Evolutionary conservation across 108 stramenopile genomes (phyloP).

Genomic region (Cylindrotheca closterium): DNA sequence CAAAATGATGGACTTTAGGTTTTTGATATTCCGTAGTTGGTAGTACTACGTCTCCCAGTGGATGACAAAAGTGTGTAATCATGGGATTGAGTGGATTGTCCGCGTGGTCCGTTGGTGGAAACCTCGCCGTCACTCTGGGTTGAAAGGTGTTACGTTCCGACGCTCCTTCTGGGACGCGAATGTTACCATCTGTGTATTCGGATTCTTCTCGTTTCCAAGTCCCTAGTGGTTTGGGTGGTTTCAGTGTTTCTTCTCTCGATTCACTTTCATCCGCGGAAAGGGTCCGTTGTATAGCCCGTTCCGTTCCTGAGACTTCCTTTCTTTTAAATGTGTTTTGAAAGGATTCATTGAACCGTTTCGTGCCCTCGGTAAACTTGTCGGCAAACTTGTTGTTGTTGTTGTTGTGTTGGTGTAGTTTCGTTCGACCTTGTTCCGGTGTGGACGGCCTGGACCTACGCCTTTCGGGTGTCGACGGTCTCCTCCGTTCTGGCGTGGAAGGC

Average conservation of each 20-base stretch:
- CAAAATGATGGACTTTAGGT: slow-evolving; percentile 86
- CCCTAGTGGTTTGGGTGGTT: slow-evolving; percentile 31
- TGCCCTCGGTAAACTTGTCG: background rate
- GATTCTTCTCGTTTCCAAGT: slow-evolving; percentile 29
- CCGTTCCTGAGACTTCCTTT: slow-evolving; percentile 22
- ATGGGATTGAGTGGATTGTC: slow-evolving; percentile 84
- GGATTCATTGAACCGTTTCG: background rate
- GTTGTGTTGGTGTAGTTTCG: no score
- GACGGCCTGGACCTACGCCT: no score
- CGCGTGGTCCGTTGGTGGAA: slow-evolving; percentile 64
- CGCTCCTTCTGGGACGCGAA: slow-evolving; percentile 28
- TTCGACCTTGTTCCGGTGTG: no score
- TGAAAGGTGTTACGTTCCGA: slow-evolving; percentile 29
- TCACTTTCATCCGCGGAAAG: slow-evolving; percentile 10
- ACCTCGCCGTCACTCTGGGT: slow-evolving; percentile 77
- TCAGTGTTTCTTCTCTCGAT: slow-evolving; percentile 10
- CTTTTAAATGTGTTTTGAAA: background rate
- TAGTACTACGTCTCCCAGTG: slow-evolving; percentile 64
- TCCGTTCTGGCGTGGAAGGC: no score
- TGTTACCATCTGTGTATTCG: slow-evolving; percentile 28
- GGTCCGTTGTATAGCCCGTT: slow-evolving; percentile 13
- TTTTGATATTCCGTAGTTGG: slow-evolving; percentile 63
- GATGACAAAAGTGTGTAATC: slow-evolving; percentile 83
- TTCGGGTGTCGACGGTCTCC: no score
- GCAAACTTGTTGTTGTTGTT: background rate